Base-by-base conservation (phyloP, 2,329 filamentous ascomycete species). In the Dichotomopilus funicola region DNA sequence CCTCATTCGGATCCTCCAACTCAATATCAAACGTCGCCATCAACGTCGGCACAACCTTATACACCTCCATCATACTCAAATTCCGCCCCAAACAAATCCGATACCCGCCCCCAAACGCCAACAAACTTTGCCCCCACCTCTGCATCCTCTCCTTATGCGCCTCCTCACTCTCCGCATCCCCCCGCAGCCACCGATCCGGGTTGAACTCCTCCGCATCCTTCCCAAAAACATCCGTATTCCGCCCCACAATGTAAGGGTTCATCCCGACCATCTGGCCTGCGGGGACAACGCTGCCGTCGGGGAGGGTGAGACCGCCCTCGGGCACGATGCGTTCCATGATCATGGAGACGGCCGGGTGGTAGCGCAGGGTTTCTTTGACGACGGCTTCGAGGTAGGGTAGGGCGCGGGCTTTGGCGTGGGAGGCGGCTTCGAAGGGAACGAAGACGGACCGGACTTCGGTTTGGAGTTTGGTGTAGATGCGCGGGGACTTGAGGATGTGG, bases 401-500 rank as follows among this genome's bases (percentile, higher is more conserved):
- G 33, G 62, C 65, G 33, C 60, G 68, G 38, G 68, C 55, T 4
- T 49, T 54, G 59, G 11, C 57, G 61, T 53, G 63, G 61, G 12
- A 57, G 1, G 64, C 62, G 3, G 65, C 57, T 27, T 61, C 49
- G 34, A 57, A 62, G 31, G 57, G 60, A 2, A 57, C 57, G 31
- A 61, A 53, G 37, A 76, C 77, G 0, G 69, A 68, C 60, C 83
- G 79, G 2, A 86, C 67, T 62, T 87, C 83, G 5, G 70, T 59
- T 66, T 78, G 75, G 13, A 84, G 66, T 52, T 74, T 78, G 5
- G 66, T 48, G 63, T 79, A 76, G 40, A 72, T 71, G 0, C 61
- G 53, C 0, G 79, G 79, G 59, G 83, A 73, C 65, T 78, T 80
- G 46, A 86, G 71, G 4, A 86, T 67, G 67, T 81, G 78, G 68